These are phyloP conservation scores for Amaranthus tricolor DNA, from an alignment of 179 eudicot genomes.

Conservation along the genomic window DNA sequence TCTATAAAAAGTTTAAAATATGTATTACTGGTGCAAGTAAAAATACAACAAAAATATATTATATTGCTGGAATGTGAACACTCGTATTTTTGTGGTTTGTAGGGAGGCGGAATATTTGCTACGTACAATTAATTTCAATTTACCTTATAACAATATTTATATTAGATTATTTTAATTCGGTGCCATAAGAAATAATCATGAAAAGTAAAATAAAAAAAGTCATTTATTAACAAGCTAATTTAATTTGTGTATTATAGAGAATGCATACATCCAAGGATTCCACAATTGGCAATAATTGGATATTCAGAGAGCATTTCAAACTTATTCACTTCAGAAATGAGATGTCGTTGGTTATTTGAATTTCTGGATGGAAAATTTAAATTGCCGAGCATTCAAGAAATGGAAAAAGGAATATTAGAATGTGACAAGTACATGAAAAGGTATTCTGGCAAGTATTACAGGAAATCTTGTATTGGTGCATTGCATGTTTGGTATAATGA, in stretches of 20 bases:
- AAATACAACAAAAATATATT: no score
- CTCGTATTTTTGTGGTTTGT: no score
- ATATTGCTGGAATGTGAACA: no score
- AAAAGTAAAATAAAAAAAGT: no score
- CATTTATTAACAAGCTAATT: no score
- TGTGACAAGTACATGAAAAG: constrained; percentile 51
- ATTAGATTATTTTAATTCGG: no score
- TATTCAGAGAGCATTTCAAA: constrained; percentile 51
- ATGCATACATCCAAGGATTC: constrained; percentile 61
- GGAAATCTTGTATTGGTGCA: constrained; percentile 46
- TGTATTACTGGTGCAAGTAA: no score
- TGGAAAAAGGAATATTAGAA: constrained; percentile 43
- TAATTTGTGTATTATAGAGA: constrained; percentile 25
- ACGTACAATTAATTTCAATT: no score
- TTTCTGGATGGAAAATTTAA: constrained; percentile 49
- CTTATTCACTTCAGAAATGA: constrained; percentile 48
- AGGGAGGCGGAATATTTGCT: no score
- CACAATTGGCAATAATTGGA: constrained; percentile 57
- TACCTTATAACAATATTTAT: no score
- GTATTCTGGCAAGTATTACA: constrained; percentile 25
- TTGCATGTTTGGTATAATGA: constrained; percentile 54
- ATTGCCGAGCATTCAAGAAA: constrained; percentile 41
- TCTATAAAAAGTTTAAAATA: no score
- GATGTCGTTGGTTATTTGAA: constrained; percentile 50
- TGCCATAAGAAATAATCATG: no score